Base-by-base conservation (phyloP, 2,329 filamentous ascomycete genomes). In the Cryphonectria nitschkei region DNA sequence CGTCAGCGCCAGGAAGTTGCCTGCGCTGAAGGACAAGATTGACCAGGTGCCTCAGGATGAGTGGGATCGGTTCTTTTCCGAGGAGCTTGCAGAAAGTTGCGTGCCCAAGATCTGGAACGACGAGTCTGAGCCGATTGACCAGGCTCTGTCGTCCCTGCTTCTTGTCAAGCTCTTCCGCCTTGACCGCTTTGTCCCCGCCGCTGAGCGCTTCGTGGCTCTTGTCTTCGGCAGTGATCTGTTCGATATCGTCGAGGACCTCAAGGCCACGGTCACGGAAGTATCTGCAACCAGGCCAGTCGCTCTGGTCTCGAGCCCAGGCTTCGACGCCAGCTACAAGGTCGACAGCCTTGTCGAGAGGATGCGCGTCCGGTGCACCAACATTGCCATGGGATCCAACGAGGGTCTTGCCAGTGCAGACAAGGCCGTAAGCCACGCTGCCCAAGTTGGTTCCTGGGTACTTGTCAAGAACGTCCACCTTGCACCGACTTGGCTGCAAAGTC, bases 381-480 rank as follows among this genome's bases (percentile, higher is more conserved):
- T 99, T 78, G 97, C 97, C 76, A 99, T 99, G 96, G 96, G 96
- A 78, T 98, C 96, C 62, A 97, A 97, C 78, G 96, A 99, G 85
- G 93, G 94, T 79, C 86, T 97, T 26, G 90, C 95, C 70, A 96
- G 91, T 73, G 96, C 96, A 26, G 96, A 99, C 85, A 97, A 97
- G 82, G 96, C 97, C 41, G 94, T 99, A 78, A 93, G 89, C 81
- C 94, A 94, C 76, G 96, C 96, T 13, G 95, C 96, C 6, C 93
- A 97, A 70, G 92, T 91, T 22, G 96, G 96, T 75, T 94, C 91
- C 37, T 99, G 96, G 96, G 97, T 99, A 13, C 87, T 99, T 73
- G 91, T 99, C 87, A 99, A 99, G 89, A 99, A 99, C 84, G 96
- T 99, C 29, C 96, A 99, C 81, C 87, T 99, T 73, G 94, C 95